A percentile compares a stretch with the other conserved stretches of the same genome.
These are phyloP conservation scores for Cutaneotrichosporon cutaneum DNA, from an alignment of 1,284 basidiomycete species.

Conservation along the genomic window DNA sequence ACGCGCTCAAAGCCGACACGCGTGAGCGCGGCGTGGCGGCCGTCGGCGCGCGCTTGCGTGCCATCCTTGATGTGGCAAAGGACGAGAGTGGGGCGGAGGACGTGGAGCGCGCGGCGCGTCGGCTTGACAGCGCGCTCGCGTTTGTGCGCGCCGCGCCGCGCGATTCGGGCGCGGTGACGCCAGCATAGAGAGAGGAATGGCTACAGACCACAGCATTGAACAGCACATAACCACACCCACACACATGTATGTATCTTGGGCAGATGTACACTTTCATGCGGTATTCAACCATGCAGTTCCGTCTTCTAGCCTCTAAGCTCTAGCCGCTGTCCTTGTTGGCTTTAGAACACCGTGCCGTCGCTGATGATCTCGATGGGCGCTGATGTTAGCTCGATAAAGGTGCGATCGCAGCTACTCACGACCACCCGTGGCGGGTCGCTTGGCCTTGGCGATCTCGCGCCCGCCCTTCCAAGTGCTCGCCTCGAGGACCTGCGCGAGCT, in stretches of 20 bases:
- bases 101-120: slow-evolving; percentile 6
- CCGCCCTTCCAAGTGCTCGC: slow-evolving; percentile 95
- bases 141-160: slow-evolving; percentile 14
- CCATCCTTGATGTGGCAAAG: neutral
- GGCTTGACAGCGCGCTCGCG: slow-evolving; percentile 19
- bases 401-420: slow-evolving; percentile 44
- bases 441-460: slow-evolving; percentile 79
- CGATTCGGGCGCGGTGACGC: neutral
- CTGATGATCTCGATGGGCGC: slow-evolving; percentile 42
- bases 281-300: neutral
- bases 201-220: neutral
- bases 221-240: neutral
- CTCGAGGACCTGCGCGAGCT: slow-evolving; percentile 85
- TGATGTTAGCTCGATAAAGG: slow-evolving; percentile 9
- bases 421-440: slow-evolving; percentile 66
- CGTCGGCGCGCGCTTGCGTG: slow-evolving; percentile 9
- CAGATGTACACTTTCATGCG: neutral
- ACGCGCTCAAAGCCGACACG: slow-evolving; percentile 58
- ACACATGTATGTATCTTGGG: neutral
- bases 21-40: slow-evolving; percentile 17
- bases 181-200: neutral
- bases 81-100: slow-evolving; percentile 1
- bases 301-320: neutral
- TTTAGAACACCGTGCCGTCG: slow-evolving; percentile 41
- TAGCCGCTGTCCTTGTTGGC: neutral